Evolutionary conservation across 208 protist species (phyloP).

Genomic region (Trypanosoma boissoni): DNA sequence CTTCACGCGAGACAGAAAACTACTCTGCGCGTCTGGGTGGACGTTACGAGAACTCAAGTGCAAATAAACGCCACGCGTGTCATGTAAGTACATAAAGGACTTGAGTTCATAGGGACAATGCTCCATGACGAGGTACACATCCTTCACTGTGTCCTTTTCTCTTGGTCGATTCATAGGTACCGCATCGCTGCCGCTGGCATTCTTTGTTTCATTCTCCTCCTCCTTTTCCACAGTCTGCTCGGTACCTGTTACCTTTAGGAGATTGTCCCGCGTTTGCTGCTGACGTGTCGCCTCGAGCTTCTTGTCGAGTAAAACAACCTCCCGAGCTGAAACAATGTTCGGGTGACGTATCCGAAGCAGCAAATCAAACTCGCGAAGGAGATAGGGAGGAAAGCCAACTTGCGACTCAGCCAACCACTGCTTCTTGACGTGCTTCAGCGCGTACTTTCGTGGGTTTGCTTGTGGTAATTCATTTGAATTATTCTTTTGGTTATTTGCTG

Average conservation of each 20-base stretch:
- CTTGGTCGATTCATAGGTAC: background rate
- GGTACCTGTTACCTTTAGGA: no score
- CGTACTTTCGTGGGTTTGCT: conserved; percentile 31
- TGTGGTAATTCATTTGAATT: background rate
- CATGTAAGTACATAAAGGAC: conserved; percentile 55
- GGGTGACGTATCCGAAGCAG: conserved; percentile 73
- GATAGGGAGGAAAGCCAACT: conserved; percentile 76
- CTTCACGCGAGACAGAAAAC: conserved; percentile 73
- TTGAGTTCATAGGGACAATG: conserved; percentile 75
- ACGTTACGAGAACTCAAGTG: conserved; percentile 59
- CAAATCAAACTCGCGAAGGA: conserved; percentile 85
- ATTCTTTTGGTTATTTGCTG: background rate
- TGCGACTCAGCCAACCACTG: conserved; percentile 71
- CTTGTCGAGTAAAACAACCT: conserved; percentile 51
- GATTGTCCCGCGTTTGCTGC: background rate
- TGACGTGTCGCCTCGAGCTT: background rate
- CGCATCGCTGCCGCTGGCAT: background rate
- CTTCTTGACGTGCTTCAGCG: conserved; percentile 82
- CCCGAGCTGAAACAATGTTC: conserved; percentile 58
- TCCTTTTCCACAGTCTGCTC: no score
- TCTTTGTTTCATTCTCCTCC: background rate
- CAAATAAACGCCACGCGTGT: conserved; percentile 34
- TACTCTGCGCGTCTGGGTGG: conserved; percentile 44
- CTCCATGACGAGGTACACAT: conserved; percentile 86
- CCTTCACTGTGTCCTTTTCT: conserved; percentile 31